phyloP scores from a whole-genome alignment of 2,329 filamentous ascomycete species.

The Cordyceps javanica region DNA sequence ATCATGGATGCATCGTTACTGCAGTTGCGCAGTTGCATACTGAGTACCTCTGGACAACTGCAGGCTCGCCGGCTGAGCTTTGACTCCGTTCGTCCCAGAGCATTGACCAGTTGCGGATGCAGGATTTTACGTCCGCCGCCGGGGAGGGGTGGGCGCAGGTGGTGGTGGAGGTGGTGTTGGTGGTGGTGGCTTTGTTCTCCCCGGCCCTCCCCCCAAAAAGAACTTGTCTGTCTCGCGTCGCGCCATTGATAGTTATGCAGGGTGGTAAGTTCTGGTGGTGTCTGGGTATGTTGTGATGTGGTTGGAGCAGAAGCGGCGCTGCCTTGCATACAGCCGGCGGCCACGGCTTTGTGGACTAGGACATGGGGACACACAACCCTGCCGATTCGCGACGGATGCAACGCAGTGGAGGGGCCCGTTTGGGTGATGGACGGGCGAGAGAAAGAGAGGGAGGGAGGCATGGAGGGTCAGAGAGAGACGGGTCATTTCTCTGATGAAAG shows the following conservation, averaged over 20 bases:
- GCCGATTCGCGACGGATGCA: slow-evolving; percentile 7
- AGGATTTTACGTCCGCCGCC: background rate
- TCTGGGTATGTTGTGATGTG: background rate
- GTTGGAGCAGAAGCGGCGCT: background rate
- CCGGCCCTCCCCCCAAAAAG: background rate
- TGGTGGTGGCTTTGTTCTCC: background rate
- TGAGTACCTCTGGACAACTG: background rate
- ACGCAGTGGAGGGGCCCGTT: background rate
- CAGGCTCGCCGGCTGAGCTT: background rate
- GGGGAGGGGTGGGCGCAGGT: too few relatives aligned
- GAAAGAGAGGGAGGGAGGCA: too few relatives aligned
- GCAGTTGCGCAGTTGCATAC: background rate
- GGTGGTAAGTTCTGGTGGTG: too few relatives aligned
- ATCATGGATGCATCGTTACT: background rate
- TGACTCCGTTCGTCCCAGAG: background rate
- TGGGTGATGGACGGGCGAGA: background rate
- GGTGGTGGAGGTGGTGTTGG: too few relatives aligned
- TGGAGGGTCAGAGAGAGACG: too few relatives aligned
- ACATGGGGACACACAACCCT: background rate
- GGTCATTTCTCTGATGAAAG: background rate
- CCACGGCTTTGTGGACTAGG: background rate
- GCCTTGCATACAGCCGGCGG: slow-evolving; percentile 3
- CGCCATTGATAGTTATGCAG: background rate
- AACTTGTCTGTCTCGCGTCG: slow-evolving; percentile 1
- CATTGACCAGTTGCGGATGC: background rate